Evolutionary conservation across 164 flowering plant genomes (phyloP).

Genomic region (Berberis thunbergii): DNA sequence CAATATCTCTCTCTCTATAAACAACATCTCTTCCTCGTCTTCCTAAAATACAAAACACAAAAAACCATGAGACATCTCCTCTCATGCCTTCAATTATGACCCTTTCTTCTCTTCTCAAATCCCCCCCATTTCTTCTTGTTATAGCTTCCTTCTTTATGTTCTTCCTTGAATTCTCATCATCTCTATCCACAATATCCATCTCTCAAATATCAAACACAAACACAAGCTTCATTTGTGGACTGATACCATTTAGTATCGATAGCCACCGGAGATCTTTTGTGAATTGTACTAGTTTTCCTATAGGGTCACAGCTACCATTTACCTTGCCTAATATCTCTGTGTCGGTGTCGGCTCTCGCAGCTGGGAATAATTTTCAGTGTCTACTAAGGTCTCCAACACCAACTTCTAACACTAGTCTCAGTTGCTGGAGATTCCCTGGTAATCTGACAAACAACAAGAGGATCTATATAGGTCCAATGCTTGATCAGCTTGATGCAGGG

Average conservation of each 20-base stretch:
- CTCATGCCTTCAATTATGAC: conserved; percentile 26
- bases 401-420: conserved; percentile 20
- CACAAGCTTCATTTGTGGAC: conserved; percentile 36
- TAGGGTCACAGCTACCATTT: conserved; percentile 13
- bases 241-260: conserved; percentile 7
- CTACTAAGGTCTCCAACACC: conserved; percentile 14
- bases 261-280: conserved; percentile 11
- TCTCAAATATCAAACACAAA: conserved; percentile 38
- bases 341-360: conserved; percentile 29
- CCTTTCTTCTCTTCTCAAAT: neutral
- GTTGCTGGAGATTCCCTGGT: conserved; percentile 58
- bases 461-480: conserved; percentile 36
- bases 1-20: neutral
- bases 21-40: no score
- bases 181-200: conserved; percentile 52
- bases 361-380: conserved; percentile 54
- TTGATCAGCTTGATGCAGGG: conserved; percentile 41
- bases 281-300: conserved; percentile 41
- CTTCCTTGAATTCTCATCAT: conserved; percentile 8
- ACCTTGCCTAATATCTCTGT: conserved; percentile 10
- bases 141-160: conserved; percentile 6
- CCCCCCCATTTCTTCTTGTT: neutral
- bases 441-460: conserved; percentile 23
- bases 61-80: conserved; percentile 4
- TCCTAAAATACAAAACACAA: no score